phyloP scores from a whole-genome alignment of 2,329 filamentous ascomycete species.

The Paraphaeosphaeria minitans region DNA sequence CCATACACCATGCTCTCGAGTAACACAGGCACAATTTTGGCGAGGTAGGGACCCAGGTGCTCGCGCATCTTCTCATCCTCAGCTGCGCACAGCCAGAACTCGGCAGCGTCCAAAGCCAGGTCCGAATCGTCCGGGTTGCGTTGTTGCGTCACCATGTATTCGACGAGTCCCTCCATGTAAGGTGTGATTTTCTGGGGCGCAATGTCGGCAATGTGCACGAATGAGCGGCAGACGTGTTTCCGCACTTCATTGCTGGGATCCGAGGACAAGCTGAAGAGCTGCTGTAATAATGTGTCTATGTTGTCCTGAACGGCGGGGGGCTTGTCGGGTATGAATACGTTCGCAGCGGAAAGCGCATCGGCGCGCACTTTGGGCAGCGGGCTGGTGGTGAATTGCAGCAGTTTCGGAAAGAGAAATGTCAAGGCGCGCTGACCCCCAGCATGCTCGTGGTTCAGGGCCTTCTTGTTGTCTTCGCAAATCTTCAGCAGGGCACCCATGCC shows the following conservation, averaged over 20 bases:
- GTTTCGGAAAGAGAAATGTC: conserved; percentile 84
- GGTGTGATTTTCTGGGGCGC: conserved; percentile 88
- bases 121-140: conserved; percentile 81
- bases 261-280: conserved; percentile 79
- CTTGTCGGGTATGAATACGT: conserved; percentile 86
- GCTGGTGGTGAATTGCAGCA: conserved; percentile 84
- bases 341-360: conserved; percentile 81
- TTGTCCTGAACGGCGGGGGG: conserved; percentile 80
- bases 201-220: conserved; percentile 89
- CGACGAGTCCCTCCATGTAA: conserved; percentile 84
- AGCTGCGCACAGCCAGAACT: conserved; percentile 95
- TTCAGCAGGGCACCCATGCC: conserved; percentile 92
- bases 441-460: conserved; percentile 83
- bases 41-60: conserved; percentile 75
- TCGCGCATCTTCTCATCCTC: conserved; percentile 83
- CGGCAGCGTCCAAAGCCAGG: conserved; percentile 89
- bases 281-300: conserved; percentile 79
- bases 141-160: conserved; percentile 92
- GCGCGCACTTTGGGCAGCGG: conserved; percentile 77
- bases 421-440: conserved; percentile 87
- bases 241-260: conserved; percentile 83
- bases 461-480: conserved; percentile 95
- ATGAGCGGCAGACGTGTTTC: conserved; percentile 89
- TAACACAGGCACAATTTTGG: conserved; percentile 86
- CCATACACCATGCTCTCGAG: conserved; percentile 96